Evolutionary conservation across 73 alveolate species (phyloP).

Genomic region (Paraurostyla sp.): DNA sequence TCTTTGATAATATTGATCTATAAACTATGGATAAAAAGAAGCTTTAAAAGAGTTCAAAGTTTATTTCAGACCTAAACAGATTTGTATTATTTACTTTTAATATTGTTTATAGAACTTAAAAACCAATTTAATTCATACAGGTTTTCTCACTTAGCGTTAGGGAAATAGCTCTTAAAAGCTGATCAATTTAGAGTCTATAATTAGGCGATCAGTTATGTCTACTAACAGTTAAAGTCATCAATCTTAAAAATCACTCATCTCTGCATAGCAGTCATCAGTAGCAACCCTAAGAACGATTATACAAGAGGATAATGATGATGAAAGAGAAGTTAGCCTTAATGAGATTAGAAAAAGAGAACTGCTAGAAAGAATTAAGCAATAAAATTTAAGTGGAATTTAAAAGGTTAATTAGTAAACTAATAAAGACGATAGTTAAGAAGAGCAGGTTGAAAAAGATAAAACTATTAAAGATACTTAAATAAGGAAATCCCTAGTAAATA

Average conservation of each 20-base stretch:
- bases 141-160: too few species aligned
- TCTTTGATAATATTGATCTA: conserved; percentile 9
- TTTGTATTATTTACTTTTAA: not conserved
- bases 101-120: conserved; percentile 4
- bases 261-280: too few species aligned
- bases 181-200: conserved; percentile 8
- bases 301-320: conserved; percentile 11
- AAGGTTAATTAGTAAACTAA: too few species aligned
- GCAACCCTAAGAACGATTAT: too few species aligned
- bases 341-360: not conserved
- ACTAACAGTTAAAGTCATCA: not conserved
- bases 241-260: too few species aligned
- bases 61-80: not conserved
- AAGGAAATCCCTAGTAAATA: conserved; percentile 12
- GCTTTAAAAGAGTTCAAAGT: not conserved
- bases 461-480: not conserved
- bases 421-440: too few species aligned
- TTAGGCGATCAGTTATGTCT: not conserved
- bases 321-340: not conserved
- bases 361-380: not conserved
- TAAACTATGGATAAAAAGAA: not conserved
- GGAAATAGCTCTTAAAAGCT: not conserved
- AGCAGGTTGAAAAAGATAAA: not conserved
- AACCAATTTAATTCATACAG: not conserved
- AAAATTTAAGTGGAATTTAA: not conserved